Percentiles rank a stretch among this genome's conserved stretches.
Conservation (phyloP, 768 basidiomycete species). For the Pulveroboletus sp. region DNA sequence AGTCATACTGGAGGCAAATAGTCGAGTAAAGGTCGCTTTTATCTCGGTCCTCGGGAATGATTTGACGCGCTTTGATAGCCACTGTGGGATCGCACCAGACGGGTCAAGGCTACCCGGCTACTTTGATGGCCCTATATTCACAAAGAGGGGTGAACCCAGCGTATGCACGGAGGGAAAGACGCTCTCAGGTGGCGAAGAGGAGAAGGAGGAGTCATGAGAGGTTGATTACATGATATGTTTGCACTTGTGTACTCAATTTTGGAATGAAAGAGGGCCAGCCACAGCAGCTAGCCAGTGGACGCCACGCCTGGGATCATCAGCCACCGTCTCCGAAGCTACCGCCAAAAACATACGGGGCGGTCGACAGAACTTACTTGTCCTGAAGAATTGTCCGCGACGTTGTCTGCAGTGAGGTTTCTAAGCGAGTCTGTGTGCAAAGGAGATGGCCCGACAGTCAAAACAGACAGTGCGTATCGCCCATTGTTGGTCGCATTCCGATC, state of each 20-base stretch:
- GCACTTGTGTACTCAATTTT: slow-evolving; percentile 10
- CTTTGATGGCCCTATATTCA: slow-evolving; percentile 22
- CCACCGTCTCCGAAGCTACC: slow-evolving; percentile 21
- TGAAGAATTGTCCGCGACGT: neutral
- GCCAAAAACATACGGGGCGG: slow-evolving; percentile 9
- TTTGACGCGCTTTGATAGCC: slow-evolving; percentile 31
- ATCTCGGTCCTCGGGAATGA: neutral
- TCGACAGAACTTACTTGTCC: neutral
- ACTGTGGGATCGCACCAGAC: slow-evolving; percentile 53
- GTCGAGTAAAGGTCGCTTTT: slow-evolving; percentile 46
- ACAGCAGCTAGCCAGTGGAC: slow-evolving; percentile 17
- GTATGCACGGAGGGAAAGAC: neutral
- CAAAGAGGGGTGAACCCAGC: neutral
- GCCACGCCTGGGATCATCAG: slow-evolving; percentile 27
- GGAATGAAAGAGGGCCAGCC: slow-evolving; percentile 9
- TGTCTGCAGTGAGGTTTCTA: slow-evolving; percentile 13
- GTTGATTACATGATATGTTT: slow-evolving; percentile 25
- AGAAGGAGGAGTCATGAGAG: neutral
- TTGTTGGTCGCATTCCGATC: slow-evolving; percentile 8
- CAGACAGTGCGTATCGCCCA: slow-evolving; percentile 30
- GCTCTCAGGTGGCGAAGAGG: neutral
- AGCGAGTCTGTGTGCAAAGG: slow-evolving; percentile 12
- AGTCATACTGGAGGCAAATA: slow-evolving; percentile 76
- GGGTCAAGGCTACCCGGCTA: slow-evolving; percentile 42
- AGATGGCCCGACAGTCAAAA: slow-evolving; percentile 32